These are phyloP conservation scores for Epicoccum nigrum DNA, from an alignment of 2,329 filamentous ascomycete genomes.

Conservation along the genomic window DNA sequence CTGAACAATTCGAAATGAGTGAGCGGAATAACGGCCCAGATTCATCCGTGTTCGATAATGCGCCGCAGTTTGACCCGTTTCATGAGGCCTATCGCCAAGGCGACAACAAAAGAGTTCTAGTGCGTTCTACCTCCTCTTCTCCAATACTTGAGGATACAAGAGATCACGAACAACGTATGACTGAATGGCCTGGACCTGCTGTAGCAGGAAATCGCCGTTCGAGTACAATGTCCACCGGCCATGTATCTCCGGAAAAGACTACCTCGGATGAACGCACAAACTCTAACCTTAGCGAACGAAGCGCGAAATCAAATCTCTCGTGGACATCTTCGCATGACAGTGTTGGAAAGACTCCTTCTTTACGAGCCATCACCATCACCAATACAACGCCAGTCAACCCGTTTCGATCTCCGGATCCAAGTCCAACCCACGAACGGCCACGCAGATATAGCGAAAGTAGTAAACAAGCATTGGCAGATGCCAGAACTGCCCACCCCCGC, in stretches of 20 bases:
- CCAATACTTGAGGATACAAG: constrained; percentile 24
- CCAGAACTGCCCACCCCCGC: constrained; percentile 56
- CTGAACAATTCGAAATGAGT: constrained; percentile 32
- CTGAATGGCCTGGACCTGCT: constrained; percentile 24
- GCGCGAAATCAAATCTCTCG: constrained; percentile 52
- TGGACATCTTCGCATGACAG: constrained; percentile 49
- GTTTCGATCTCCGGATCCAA: constrained; percentile 43
- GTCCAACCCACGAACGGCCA: constrained; percentile 32
- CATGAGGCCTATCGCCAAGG: constrained; percentile 44
- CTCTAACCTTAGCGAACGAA: constrained; percentile 62
- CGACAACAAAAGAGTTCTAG: constrained; percentile 30
- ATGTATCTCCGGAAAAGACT: constrained; percentile 57
- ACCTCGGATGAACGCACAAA: constrained; percentile 57
- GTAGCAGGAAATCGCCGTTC: constrained; percentile 18
- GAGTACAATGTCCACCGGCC: constrained; percentile 39
- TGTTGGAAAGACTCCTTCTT: constrained; percentile 53
- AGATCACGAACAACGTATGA: constrained; percentile 1
- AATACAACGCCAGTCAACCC: constrained; percentile 34
- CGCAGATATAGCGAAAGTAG: constrained; percentile 25
- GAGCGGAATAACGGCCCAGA: constrained; percentile 25
- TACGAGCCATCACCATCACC: constrained; percentile 50
- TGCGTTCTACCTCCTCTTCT: constrained; percentile 29
- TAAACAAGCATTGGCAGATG: constrained; percentile 29
- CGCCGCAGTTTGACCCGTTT: constrained; percentile 51
- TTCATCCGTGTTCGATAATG: constrained; percentile 36